These are phyloP conservation scores for Microcyclosporella mali DNA, from an alignment of 2,329 filamentous ascomycete species.

Conservation along the genomic window DNA sequence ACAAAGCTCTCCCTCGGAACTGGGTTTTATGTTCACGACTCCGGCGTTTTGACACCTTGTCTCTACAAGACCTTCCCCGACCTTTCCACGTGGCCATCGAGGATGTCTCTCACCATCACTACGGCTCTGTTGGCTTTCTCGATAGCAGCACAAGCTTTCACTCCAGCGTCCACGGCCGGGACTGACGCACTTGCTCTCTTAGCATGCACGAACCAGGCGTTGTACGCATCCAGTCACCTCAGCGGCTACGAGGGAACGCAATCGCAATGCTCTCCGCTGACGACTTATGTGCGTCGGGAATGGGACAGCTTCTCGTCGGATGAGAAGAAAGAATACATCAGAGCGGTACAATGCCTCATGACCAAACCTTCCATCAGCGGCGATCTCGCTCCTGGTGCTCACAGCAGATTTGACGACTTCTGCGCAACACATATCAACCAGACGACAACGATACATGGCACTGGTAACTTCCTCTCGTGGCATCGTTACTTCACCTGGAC, in stretches of 20 bases:
- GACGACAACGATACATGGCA: conserved; percentile 16
- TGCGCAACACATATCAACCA: conserved; percentile 26
- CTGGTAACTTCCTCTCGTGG: conserved; percentile 33
- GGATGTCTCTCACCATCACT: too few species aligned
- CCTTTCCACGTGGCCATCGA: too few species aligned
- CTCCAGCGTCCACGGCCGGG: conserved; percentile 3
- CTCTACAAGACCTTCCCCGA: too few species aligned
- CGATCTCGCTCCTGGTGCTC: conserved; percentile 24
- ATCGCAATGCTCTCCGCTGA: not conserved
- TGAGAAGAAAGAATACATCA: conserved; percentile 27
- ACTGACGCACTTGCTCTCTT: conserved; percentile 3
- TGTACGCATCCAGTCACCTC: not conserved
- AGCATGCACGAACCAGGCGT: not conserved
- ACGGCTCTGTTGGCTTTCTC: too few species aligned
- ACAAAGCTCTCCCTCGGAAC: too few species aligned
- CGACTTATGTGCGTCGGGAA: conserved; percentile 36
- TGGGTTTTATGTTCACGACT: too few species aligned
- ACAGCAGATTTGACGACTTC: conserved; percentile 20
- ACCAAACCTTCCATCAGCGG: conserved; percentile 22
- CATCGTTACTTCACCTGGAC: conserved; percentile 40
- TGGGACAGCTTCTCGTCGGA: conserved; percentile 31
- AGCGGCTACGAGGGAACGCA: not conserved
- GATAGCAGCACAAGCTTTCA: not conserved
- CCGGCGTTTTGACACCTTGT: too few species aligned
- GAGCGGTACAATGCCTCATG: conserved; percentile 29